These are phyloP conservation scores for Sapria himalayana DNA, from an alignment of 345 rosid species.

Conservation along the genomic window DNA sequence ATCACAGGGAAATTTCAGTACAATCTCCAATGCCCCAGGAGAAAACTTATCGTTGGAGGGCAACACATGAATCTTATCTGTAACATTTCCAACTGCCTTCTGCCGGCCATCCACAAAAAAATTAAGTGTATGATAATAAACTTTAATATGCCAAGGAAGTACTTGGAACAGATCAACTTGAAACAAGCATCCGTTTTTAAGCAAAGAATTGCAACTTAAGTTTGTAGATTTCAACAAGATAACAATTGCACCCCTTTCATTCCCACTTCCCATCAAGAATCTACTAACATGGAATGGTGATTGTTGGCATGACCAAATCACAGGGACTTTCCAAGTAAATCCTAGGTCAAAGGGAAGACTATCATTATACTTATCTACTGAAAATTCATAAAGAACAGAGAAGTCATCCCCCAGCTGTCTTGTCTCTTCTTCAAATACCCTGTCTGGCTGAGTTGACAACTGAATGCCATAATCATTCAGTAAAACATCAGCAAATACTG, in stretches of 20 bases:
- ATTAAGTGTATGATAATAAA: slow-evolving; percentile 55
- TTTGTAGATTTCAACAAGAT: slow-evolving; percentile 48
- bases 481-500: slow-evolving; percentile 12
- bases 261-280: slow-evolving; percentile 94
- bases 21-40: slow-evolving; percentile 82
- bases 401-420: slow-evolving; percentile 11
- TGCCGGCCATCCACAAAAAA: slow-evolving; percentile 54
- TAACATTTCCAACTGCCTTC: slow-evolving; percentile 24
- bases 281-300: slow-evolving; percentile 63
- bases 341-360: slow-evolving; percentile 46
- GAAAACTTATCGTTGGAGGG: slow-evolving; percentile 85
- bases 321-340: slow-evolving; percentile 53
- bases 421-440: slow-evolving; percentile 27
- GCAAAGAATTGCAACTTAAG: slow-evolving; percentile 6
- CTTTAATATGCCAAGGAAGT: slow-evolving; percentile 92
- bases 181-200: slow-evolving; percentile 23
- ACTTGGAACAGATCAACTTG: slow-evolving; percentile 65
- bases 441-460: slow-evolving; percentile 45
- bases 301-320: slow-evolving; percentile 45
- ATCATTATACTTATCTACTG: slow-evolving; percentile 34
- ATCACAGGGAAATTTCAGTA: slow-evolving; percentile 55
- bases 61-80: slow-evolving; percentile 46
- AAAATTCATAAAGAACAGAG: slow-evolving; percentile 30
- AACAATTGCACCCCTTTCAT: slow-evolving; percentile 91
- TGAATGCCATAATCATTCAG: slow-evolving; percentile 22